These are phyloP conservation scores for Fusarium sp. DNA, from an alignment of 2,329 filamentous ascomycete species.

Conservation along the genomic window DNA sequence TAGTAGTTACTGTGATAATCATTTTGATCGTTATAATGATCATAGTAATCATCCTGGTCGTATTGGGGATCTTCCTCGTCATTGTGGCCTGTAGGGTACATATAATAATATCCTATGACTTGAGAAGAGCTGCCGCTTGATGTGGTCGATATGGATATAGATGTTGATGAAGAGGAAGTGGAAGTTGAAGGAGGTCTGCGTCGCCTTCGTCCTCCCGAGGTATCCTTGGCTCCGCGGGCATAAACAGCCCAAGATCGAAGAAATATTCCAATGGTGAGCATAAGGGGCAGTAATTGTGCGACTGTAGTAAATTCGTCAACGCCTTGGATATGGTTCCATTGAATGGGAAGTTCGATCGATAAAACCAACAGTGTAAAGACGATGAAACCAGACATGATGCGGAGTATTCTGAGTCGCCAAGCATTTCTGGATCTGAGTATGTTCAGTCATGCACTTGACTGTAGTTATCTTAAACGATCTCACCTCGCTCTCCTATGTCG, in stretches of 20 bases:
- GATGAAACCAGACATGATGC: constrained; percentile 25
- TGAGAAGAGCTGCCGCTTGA: neutral
- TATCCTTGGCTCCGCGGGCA: neutral
- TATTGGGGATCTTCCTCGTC: neutral
- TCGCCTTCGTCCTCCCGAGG: neutral
- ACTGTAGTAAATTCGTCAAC: constrained; percentile 40
- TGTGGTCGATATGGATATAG: neutral
- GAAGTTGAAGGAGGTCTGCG: neutral
- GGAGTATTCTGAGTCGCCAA: constrained; percentile 34
- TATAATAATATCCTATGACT: neutral
- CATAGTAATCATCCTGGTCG: neutral
- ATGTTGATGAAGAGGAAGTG: neutral
- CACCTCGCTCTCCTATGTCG: constrained; percentile 38
- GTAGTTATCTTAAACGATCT: neutral
- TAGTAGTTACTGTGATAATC: neutral
- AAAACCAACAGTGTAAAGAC: constrained; percentile 45
- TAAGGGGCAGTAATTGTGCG: constrained; percentile 46
- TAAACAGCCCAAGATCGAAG: constrained; percentile 41
- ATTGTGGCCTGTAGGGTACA: neutral
- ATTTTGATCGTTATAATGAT: neutral
- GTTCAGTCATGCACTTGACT: neutral
- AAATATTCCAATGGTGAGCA: constrained; percentile 45
- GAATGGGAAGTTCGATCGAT: constrained; percentile 47
- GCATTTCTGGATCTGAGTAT: constrained; percentile 31
- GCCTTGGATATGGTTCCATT: constrained; percentile 45